Base-by-base conservation (phyloP, 148 eudicot genomes). In the Fagopyrum esculentum region DNA sequence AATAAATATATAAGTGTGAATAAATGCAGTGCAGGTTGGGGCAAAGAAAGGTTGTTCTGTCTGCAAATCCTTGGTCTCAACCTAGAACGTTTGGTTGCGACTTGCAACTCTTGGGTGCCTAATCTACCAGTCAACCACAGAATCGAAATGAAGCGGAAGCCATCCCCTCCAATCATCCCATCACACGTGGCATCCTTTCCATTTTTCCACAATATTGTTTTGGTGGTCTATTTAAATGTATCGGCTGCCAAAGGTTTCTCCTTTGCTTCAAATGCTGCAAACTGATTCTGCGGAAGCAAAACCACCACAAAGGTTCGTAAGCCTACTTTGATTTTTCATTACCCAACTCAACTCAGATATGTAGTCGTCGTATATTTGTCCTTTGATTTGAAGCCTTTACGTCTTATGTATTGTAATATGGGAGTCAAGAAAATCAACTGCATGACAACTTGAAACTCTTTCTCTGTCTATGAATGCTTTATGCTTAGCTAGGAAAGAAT, bases 71-170 rank as follows among this genome's bases (percentile, higher is more conserved):
- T 12, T 13, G 17, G 15, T 64, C 19, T 12, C n/a, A 15, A 43
- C 70, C 0, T 5, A 66, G 71, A 66, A 66, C 47, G 71, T 66
- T 66, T 66, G 71, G 71, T 66, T 66, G 71, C n/a, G 5, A 15
- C 47, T 66, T 64, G 69, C 11, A 35, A 30, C 45, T 12, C 52
- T 8, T 3, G 43, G 71, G 47, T 66, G 15, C 43, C 47, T 6
- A 15, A 66, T 66, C 71, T 66, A 66, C 71, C 46, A 43, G 71
- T 66, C 71, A 66, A 30, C 44, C 44, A 10, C 16, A 12, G 69
- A 63, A 63, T 63, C 69, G 44, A 26, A 29, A 6, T 63, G 69
- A 29, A 66, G 19, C 47, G 6, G 2, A 45, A 40, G 45, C 8
- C 19, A 13, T 13, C 45, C 4, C 47, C 5, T 40, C 71, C 71